phyloP scores from a whole-genome alignment of 1,284 basidiomycete genomes.

The Ceratobasidium sp. region DNA sequence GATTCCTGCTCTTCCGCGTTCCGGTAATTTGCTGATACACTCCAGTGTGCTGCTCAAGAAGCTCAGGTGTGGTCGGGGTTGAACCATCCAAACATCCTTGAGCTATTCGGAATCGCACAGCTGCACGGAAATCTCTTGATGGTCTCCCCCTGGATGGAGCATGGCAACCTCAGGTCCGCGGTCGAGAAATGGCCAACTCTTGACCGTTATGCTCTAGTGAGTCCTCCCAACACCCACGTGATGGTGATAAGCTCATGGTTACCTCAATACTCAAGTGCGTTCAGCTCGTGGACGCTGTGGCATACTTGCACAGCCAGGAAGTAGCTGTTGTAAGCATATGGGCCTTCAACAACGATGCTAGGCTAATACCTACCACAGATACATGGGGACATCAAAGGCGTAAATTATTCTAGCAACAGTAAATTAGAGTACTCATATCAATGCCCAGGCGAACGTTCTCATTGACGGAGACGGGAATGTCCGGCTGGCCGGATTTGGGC shows the following conservation, averaged over 20 bases:
- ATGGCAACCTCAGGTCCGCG: neutral
- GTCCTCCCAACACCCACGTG: neutral
- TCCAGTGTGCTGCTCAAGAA: too few species aligned
- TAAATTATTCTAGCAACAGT: too few species aligned
- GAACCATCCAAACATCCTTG: neutral
- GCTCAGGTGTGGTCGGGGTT: neutral
- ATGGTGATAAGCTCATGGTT: neutral
- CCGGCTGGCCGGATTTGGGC: too few species aligned
- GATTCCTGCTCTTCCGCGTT: too few species aligned
- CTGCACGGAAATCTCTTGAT: neutral
- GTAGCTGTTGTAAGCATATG: neutral
- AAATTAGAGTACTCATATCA: too few species aligned
- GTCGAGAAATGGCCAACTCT: neutral
- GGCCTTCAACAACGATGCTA: neutral
- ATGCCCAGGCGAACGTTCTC: too few species aligned
- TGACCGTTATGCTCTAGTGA: neutral
- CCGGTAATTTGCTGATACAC: too few species aligned
- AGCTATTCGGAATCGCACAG: neutral
- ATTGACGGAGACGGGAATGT: too few species aligned
- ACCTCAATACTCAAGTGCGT: neutral
- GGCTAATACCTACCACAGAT: neutral
- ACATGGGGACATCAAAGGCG: conserved; percentile 21
- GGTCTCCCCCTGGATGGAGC: conserved; percentile 14
- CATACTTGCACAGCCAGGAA: neutral
- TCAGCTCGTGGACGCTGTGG: neutral